phyloP scores from a whole-genome alignment of 2,329 filamentous ascomycete species.

The Tolypocladium amazonense region DNA sequence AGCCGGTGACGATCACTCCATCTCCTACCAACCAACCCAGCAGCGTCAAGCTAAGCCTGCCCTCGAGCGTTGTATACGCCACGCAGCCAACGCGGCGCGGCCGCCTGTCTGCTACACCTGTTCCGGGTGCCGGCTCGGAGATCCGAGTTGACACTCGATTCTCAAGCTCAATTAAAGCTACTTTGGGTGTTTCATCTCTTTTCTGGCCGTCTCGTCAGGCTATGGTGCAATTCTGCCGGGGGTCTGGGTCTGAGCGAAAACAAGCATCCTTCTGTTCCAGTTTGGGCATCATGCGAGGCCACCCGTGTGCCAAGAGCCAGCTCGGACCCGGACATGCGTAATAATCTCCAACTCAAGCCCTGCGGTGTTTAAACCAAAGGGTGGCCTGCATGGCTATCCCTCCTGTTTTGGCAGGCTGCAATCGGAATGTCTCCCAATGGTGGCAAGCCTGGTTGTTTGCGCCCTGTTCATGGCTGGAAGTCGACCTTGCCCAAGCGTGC shows the following conservation, averaged over 20 bases:
- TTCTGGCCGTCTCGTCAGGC: not conserved
- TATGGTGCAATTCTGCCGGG: not conserved
- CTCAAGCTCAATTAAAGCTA: not conserved
- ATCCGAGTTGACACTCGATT: not conserved
- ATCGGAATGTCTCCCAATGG: not conserved
- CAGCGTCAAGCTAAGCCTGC: not conserved
- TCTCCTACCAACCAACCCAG: not conserved
- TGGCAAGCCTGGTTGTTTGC: not conserved
- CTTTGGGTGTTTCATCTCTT: not conserved
- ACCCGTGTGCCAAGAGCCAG: not conserved
- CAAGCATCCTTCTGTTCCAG: not conserved
- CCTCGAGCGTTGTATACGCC: not conserved
- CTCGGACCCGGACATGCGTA: not conserved
- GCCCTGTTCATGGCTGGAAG: not conserved
- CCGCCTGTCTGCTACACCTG: not conserved
- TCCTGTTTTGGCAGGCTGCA: not conserved
- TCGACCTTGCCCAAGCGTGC: not conserved
- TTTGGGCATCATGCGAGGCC: not conserved
- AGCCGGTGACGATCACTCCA: not conserved
- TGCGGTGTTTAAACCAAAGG: conserved; percentile 1
- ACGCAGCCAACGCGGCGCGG: not conserved
- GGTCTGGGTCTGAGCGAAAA: not conserved
- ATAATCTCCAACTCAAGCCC: not conserved
- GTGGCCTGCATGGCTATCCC: not conserved
- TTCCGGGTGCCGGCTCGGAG: not conserved